These are phyloP conservation scores for Chlorociboria aeruginascens DNA, from an alignment of 495 filamentous ascomycete genomes.

Conservation along the genomic window DNA sequence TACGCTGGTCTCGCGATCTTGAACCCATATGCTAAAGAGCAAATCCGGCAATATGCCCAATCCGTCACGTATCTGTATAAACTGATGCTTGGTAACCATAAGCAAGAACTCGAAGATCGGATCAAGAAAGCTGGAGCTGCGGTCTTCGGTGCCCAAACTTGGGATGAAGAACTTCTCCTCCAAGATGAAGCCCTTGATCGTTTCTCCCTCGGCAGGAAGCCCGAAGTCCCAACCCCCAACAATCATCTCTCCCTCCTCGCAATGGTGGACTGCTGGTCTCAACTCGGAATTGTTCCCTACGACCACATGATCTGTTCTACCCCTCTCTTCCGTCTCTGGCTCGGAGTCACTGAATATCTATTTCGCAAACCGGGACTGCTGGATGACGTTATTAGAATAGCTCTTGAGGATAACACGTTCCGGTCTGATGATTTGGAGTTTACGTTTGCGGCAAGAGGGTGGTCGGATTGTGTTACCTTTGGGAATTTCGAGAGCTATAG, in stretches of 20 bases:
- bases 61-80: conserved; percentile 93
- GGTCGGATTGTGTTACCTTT: conserved; percentile 85
- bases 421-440: conserved; percentile 90
- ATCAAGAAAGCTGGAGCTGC: conserved; percentile 66
- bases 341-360: conserved; percentile 93
- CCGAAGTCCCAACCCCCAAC: conserved; percentile 53
- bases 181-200: conserved; percentile 75
- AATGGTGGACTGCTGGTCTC: conserved; percentile 99
- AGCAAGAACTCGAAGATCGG: conserved; percentile 65
- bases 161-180: conserved; percentile 54
- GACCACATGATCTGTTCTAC: conserved; percentile 99
- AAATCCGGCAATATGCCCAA: conserved; percentile 87
- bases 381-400: conserved; percentile 74
- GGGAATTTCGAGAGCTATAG: conserved; percentile 85
- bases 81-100: conserved; percentile 79
- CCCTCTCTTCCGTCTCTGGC: conserved; percentile 94
- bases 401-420: conserved; percentile 79
- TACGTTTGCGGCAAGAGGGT: conserved; percentile 88
- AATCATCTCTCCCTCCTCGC: conserved; percentile 87
- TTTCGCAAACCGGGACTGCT: conserved; percentile 78
- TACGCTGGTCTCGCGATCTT: conserved; percentile 96
- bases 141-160: conserved; percentile 54
- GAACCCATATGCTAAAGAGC: conserved; percentile 79
- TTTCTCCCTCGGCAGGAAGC: conserved; percentile 65
- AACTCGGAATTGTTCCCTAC: conserved; percentile 85